Conservation (phyloP, 768 basidiomycete species). For the Albatrellus ellisii region DNA sequence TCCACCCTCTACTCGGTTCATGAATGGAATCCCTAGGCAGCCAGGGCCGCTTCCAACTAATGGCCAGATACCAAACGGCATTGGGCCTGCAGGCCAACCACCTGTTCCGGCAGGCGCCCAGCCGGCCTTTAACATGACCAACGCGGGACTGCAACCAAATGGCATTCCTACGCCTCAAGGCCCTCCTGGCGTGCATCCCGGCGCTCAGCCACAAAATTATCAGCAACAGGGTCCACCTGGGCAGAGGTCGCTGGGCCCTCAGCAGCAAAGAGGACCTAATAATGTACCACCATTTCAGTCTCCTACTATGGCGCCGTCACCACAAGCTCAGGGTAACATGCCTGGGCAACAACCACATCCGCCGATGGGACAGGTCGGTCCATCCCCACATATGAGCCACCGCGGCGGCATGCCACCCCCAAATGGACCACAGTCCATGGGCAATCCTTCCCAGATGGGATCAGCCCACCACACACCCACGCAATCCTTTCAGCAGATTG, state of each 20-base stretch:
- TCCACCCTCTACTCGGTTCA: conserved; percentile 17
- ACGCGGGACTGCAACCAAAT: conserved; percentile 18
- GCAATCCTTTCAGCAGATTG: conserved; percentile 29
- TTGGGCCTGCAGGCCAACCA: conserved; percentile 16
- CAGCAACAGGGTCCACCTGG: conserved; percentile 13
- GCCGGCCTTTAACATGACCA: conserved; percentile 6
- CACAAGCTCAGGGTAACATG: conserved; percentile 30
- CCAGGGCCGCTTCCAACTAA: conserved; percentile 11
- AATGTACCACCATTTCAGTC: conserved; percentile 42
- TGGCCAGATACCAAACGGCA: conserved; percentile 20
- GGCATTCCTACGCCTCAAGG: conserved; percentile 10
- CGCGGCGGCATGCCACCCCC: conserved; percentile 36
- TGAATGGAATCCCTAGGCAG: conserved; percentile 22
- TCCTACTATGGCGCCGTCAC: conserved; percentile 51
- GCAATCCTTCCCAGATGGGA: conserved; percentile 25
- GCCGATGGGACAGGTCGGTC: conserved; percentile 38
- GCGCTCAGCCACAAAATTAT: conserved; percentile 3
- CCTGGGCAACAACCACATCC: conserved; percentile 21
- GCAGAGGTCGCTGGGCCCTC: conserved; percentile 20
- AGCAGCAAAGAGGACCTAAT: conserved; percentile 32
- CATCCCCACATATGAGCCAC: conserved; percentile 36
- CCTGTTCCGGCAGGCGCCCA: conserved; percentile 6
- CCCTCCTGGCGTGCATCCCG: conserved; percentile 7
- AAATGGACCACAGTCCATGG: conserved; percentile 23
- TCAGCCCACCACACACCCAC: conserved; percentile 27